phyloP scores from a whole-genome alignment of 2,329 filamentous ascomycete species.

The Epichloe typhina region DNA sequence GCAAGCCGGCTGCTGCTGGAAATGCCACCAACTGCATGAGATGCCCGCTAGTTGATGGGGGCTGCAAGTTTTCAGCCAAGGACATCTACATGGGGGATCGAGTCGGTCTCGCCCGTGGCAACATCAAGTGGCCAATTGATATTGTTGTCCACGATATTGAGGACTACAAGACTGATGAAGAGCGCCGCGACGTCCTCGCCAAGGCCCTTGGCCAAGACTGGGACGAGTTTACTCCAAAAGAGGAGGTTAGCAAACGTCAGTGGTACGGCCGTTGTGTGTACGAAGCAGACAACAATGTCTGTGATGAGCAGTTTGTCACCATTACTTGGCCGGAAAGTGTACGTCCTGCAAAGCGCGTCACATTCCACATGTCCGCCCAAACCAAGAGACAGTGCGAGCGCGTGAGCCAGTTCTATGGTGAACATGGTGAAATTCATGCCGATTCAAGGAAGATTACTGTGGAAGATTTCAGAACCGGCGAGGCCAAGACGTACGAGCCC shows the following conservation, averaged over 20 bases:
- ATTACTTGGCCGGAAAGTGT: constrained; percentile 67
- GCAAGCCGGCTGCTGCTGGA: constrained; percentile 66
- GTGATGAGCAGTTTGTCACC: constrained; percentile 83
- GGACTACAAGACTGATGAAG: constrained; percentile 43
- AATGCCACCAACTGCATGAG: constrained; percentile 74
- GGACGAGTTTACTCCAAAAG: constrained; percentile 30
- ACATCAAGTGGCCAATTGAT: constrained; percentile 68
- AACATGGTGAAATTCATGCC: constrained; percentile 72
- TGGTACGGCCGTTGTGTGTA: constrained; percentile 96
- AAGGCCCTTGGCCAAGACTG: constrained; percentile 39
- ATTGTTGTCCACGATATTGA: constrained; percentile 92
- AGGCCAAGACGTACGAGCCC: constrained; percentile 18
- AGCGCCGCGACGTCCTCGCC: constrained; percentile 27
- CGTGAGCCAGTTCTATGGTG: constrained; percentile 75
- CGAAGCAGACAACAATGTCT: constrained; percentile 85
- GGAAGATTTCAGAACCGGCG: constrained; percentile 39
- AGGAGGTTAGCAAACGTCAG: constrained; percentile 38
- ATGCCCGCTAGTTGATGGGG: constrained; percentile 51
- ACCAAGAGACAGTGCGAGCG: constrained; percentile 79
- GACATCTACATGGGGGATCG: constrained; percentile 65
- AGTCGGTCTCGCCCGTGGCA: constrained; percentile 47
- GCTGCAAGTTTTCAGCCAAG: constrained; percentile 76
- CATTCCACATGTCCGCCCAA: constrained; percentile 88
- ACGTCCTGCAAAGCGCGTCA: constrained; percentile 66
- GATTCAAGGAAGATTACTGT: constrained; percentile 67